A percentile compares a stretch with the other conserved stretches of the same genome.
Conservation (phyloP, 768 basidiomycete species). For the Tephrocybe sp. region DNA sequence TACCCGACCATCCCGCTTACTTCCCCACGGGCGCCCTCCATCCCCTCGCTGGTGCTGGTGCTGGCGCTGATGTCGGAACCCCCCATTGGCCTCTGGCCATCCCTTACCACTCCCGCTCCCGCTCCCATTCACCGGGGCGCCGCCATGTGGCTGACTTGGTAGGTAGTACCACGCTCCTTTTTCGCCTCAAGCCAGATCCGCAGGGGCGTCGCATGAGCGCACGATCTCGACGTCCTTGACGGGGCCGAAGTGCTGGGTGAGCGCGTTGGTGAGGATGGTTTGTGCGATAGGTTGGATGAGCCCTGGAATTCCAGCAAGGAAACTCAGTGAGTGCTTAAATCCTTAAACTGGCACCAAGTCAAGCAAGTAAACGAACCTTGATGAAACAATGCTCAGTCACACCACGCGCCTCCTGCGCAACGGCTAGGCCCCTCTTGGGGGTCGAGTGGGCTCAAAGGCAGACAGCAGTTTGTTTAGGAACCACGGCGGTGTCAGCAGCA, state of each 20-base stretch:
- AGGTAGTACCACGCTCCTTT: constrained; percentile 87
- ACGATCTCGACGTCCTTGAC: constrained; percentile 90
- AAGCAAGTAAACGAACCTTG: constrained; percentile 82
- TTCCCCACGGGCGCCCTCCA: constrained; percentile 25
- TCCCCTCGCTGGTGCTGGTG: constrained; percentile 27
- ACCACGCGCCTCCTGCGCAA: constrained; percentile 75
- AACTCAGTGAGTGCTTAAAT: not conserved
- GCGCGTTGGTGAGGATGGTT: constrained; percentile 41
- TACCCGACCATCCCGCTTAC: not conserved
- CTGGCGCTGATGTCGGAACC: constrained; percentile 10
- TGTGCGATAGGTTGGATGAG: constrained; percentile 62
- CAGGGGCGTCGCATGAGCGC: constrained; percentile 59
- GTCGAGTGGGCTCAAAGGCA: constrained; percentile 36
- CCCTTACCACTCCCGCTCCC: constrained; percentile 38
- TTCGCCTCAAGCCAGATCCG: constrained; percentile 82
- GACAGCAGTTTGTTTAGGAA: constrained; percentile 30
- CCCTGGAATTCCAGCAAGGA: constrained; percentile 27
- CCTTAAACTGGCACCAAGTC: not conserved
- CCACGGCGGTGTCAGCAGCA: constrained; percentile 21
- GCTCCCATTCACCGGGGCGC: constrained; percentile 52
- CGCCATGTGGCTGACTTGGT: constrained; percentile 57
- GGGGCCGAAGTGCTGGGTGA: constrained; percentile 69
- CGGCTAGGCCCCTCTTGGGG: constrained; percentile 78
- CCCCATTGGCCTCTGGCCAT: constrained; percentile 27
- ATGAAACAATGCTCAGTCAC: constrained; percentile 90